phyloP scores from a whole-genome alignment of 2,329 filamentous ascomycete genomes.

The Fusarium chlamydosporum region DNA sequence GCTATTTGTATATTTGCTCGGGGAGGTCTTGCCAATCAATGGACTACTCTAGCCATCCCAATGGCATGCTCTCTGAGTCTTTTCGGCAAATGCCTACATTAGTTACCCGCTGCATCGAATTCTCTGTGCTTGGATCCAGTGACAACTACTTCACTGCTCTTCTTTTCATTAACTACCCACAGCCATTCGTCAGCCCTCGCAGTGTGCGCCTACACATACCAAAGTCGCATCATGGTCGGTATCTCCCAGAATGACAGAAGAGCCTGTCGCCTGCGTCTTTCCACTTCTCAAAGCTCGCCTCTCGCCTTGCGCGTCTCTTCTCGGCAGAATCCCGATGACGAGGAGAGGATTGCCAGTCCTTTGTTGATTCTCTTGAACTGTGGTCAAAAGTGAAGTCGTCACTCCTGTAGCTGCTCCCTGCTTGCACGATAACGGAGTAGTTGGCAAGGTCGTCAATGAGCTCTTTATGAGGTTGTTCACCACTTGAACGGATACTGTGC shows the following conservation, averaged over 20 bases:
- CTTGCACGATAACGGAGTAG: conserved; percentile 28
- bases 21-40: not conserved
- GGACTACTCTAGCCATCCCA: not conserved
- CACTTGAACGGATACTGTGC: conserved; percentile 2
- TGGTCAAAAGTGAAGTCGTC: conserved; percentile 7
- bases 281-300: conserved; percentile 45
- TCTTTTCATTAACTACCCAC: not conserved
- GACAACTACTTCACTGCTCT: conserved; percentile 3
- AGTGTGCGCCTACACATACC: not conserved
- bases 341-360: conserved; percentile 7
- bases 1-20: not conserved
- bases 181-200: not conserved
- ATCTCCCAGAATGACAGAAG: conserved; percentile 39
- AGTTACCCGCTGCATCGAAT: conserved; percentile 3
- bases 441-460: conserved; percentile 24
- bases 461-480: conserved; percentile 8
- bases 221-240: conserved; percentile 16
- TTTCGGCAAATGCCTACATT: not conserved
- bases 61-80: not conserved
- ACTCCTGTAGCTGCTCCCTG: conserved; percentile 30
- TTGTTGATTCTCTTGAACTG: conserved; percentile 1
- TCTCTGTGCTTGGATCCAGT: conserved; percentile 12
- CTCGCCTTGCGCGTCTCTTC: conserved; percentile 38
- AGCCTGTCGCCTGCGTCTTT: conserved; percentile 46
- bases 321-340: conserved; percentile 16